phyloP scores from a whole-genome alignment of 371 early-diverging fungal genomes.

The Rhizopus arrhizus region DNA sequence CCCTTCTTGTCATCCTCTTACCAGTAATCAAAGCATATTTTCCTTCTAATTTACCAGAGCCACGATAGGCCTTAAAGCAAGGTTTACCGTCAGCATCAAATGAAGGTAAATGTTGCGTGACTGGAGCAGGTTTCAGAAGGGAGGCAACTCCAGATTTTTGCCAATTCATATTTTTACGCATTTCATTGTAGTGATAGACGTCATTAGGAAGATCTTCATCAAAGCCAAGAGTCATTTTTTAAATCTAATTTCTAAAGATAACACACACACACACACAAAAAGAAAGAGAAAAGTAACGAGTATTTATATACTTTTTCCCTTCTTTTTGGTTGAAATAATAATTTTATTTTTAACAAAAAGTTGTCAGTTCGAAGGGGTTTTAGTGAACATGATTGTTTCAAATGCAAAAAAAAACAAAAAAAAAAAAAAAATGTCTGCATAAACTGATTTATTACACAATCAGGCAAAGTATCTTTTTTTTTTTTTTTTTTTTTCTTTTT shows the following conservation, averaged over 20 bases:
- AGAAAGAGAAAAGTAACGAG: background rate
- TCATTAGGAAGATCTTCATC: slow-evolving; percentile 54
- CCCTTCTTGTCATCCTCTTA: slow-evolving; percentile 2
- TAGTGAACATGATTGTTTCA: background rate
- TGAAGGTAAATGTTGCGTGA: slow-evolving; percentile 47
- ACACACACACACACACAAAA: background rate
- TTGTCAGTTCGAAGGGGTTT: slow-evolving; percentile 10
- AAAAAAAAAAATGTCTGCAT: slow-evolving; percentile 2
- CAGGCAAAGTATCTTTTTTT: background rate
- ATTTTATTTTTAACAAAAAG: background rate
- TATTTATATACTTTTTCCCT: background rate
- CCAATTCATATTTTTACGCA: slow-evolving; percentile 45
- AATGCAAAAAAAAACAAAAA: background rate
- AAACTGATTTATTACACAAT: too few species aligned
- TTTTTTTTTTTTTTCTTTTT: slow-evolving; percentile 12
- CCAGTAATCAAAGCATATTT: slow-evolving; percentile 52
- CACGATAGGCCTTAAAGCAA: slow-evolving; percentile 42
- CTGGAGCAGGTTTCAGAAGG: slow-evolving; percentile 51
- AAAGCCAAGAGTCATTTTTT: slow-evolving; percentile 47
- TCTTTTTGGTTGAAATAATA: background rate
- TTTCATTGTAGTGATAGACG: slow-evolving; percentile 51
- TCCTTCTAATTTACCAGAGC: slow-evolving; percentile 47
- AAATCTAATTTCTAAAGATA: background rate
- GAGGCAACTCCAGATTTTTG: slow-evolving; percentile 50
- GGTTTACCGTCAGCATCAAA: slow-evolving; percentile 46